Percentiles rank a stretch among this genome's conserved stretches.
Evolutionary conservation across 768 basidiomycete species (phyloP).

Genomic region (Megacollybia marginata): DNA sequence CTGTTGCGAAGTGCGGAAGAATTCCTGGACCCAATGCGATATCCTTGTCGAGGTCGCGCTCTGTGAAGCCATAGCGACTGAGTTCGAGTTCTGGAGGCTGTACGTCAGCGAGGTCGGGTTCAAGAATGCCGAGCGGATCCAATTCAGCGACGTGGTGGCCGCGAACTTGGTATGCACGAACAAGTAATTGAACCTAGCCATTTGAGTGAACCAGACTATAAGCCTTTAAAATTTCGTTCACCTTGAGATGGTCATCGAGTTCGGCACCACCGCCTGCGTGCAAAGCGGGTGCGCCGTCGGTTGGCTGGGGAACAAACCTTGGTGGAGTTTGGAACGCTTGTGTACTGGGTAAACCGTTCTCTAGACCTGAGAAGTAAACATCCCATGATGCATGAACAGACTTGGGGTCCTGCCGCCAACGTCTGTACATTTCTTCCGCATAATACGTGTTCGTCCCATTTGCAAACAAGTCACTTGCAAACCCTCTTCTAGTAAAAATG

Average conservation of each 20-base stretch:
- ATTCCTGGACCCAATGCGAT: conserved; percentile 95
- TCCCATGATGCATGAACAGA: conserved; percentile 95
- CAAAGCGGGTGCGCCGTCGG: conserved; percentile 76
- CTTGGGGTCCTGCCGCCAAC: conserved; percentile 84
- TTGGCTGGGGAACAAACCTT: conserved; percentile 55
- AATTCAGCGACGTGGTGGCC: conserved; percentile 95
- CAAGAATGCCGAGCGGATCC: conserved; percentile 90
- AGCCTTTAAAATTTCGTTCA: conserved; percentile 19
- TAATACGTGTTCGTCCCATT: conserved; percentile 96
- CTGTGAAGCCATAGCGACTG: conserved; percentile 91
- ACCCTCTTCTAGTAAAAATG: too few species aligned
- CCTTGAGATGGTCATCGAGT: conserved; percentile 92
- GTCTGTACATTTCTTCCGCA: conserved; percentile 93
- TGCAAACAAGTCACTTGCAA: conserved; percentile 75
- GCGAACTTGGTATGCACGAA: conserved; percentile 97
- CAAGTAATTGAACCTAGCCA: conserved; percentile 86
- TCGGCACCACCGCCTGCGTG: conserved; percentile 65
- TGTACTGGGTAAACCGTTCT: conserved; percentile 71
- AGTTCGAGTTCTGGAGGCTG: conserved; percentile 88
- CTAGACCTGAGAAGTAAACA: conserved; percentile 89
- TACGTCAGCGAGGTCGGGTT: conserved; percentile 75
- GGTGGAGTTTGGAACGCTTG: conserved; percentile 88
- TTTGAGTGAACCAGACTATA: background rate
- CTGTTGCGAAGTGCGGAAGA: conserved; percentile 87
- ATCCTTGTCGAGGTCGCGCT: conserved; percentile 90